Evolutionary conservation across 352 stramenopile genomes (phyloP), one percentile per base, ranked within the genome.

Genomic region (Globisporangium viniferum): DNA sequence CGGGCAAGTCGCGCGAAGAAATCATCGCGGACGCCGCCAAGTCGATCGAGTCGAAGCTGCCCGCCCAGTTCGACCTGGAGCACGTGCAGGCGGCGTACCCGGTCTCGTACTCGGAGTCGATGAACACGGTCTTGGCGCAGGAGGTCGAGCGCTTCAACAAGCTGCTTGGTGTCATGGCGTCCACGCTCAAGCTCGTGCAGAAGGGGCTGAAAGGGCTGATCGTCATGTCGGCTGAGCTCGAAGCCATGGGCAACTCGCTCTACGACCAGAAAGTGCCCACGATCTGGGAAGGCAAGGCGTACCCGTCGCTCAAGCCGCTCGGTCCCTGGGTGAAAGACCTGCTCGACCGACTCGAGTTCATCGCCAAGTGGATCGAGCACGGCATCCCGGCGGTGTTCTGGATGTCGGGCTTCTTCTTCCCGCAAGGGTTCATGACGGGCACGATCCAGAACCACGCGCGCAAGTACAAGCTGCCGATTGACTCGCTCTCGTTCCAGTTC

Each of bases 81-180:
- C 76, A 88, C 44, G 89, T 93, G 20, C 84, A 84, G 41, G 71
- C 88, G 12, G 82, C 81, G 51, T 98, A 98, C 72, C 95, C 95
- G 0, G 89, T 98, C 7, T 72, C 80, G 61, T 98, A 98, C 77
- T 71, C 89, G 15, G 93, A 98, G 71, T 97, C 90, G 3, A 98
- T 98, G 94, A 98, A 98, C 79, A 98, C 94, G 1, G 94, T 98
- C 27, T 70, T 98, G 3, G 92, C 90, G 3, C 89, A 96, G 51
- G 89, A 96, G 59, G 84, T 92, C 1, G 81, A 94, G 71, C 84
- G 88, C 14, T 96, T 91, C 67, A 96, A 96, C 68, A 86, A 88
- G 36, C 75, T 96, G 20, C 70, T 96, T 15, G 67, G 60, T 2
- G 74, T 92, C 24, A 91, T 96, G 73, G 67, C 78, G 15, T 77